phyloP scores from a whole-genome alignment of 257 asterid species.

The Capsicum baccatum region DNA sequence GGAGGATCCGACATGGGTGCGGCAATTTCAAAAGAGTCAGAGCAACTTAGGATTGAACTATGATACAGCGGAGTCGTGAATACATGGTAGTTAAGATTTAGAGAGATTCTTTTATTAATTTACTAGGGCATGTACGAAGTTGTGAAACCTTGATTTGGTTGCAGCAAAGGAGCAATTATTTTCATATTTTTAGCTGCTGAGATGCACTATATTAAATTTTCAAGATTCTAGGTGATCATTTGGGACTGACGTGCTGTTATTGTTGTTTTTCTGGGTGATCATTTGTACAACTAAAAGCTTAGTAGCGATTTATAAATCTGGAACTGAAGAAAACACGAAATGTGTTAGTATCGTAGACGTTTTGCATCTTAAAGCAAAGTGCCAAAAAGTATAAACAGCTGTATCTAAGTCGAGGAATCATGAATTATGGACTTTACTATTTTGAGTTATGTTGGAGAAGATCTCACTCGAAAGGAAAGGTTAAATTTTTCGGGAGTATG shows the following conservation, averaged over 20 bases:
- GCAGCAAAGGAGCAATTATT: not conserved
- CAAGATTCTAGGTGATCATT: not conserved
- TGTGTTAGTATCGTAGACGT: not conserved
- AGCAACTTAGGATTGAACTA: not conserved
- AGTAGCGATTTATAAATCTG: not conserved
- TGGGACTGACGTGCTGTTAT: not conserved
- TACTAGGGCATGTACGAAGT: not conserved
- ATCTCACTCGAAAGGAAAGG: constrained; percentile 13
- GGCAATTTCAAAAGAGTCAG: too few species aligned
- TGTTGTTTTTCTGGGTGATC: not conserved
- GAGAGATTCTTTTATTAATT: not conserved
- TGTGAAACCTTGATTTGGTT: not conserved
- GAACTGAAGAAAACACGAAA: not conserved
- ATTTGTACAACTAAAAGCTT: constrained; percentile 19
- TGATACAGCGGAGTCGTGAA: not conserved
- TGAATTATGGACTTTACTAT: not conserved
- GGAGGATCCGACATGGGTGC: too few species aligned
- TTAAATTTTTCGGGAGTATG: too few species aligned
- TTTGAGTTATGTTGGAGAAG: not conserved
- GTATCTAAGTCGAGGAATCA: not conserved
- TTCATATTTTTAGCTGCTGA: constrained; percentile 6
- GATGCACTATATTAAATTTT: not conserved
- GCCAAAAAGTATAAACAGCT: not conserved
- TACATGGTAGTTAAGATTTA: not conserved
- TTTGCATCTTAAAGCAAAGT: not conserved